These are phyloP conservation scores for Eucommia ulmoides DNA, from an alignment of 257 asterid species.

Conservation along the genomic window DNA sequence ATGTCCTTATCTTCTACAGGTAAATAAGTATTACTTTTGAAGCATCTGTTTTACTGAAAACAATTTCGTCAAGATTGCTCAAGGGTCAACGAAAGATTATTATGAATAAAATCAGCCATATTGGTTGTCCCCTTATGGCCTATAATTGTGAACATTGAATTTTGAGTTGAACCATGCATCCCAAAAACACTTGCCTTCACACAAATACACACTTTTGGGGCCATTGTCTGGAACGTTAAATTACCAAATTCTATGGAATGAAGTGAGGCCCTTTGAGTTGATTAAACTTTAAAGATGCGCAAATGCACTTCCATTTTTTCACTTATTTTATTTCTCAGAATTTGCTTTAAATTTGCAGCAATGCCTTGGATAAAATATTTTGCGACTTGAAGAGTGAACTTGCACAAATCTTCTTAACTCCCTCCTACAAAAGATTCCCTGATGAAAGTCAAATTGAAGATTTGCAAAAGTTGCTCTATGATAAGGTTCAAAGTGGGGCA, in stretches of 20 bases:
- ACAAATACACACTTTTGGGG: too few relatives aligned
- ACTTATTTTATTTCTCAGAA: constrained; percentile 8
- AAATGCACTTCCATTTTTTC: constrained; percentile 10
- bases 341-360: constrained; percentile 29
- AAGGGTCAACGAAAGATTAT: neutral
- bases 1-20: constrained; percentile 69
- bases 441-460: constrained; percentile 46
- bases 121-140: too few relatives aligned
- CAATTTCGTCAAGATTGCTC: neutral
- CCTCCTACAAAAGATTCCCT: constrained; percentile 24
- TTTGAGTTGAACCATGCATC: too few relatives aligned
- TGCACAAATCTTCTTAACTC: constrained; percentile 18
- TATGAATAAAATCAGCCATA: too few relatives aligned
- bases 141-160: too few relatives aligned
- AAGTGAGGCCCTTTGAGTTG: neutral
- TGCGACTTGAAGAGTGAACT: constrained; percentile 40
- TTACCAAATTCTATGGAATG: neutral
- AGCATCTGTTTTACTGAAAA: neutral
- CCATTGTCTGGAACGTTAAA: too few relatives aligned
- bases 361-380: constrained; percentile 49
- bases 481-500: constrained; percentile 26
- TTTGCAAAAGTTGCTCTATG: constrained; percentile 39
- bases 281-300: neutral
- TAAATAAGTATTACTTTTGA: constrained; percentile 15
- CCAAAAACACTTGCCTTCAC: too few relatives aligned